A percentile compares a stretch with the other conserved stretches of the same genome.
phyloP scores from a whole-genome alignment of 73 alveolate species.

The Tetrahymena thermophila region DNA sequence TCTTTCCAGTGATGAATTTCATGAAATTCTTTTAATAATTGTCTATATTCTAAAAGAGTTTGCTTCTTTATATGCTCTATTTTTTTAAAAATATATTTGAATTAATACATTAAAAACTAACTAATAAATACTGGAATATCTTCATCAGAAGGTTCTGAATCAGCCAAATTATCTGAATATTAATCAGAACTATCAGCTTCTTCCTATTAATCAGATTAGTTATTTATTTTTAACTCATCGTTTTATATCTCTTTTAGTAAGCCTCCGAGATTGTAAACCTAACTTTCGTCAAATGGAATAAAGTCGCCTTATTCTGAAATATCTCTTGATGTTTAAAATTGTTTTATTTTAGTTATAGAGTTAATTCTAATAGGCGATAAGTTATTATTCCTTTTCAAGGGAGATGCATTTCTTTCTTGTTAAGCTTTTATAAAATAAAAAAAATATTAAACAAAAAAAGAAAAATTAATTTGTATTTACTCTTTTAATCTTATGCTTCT shows the following conservation, averaged over 20 bases:
- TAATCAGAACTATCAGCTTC: background rate
- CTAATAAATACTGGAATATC: background rate
- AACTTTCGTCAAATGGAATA: background rate
- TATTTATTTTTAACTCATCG: background rate
- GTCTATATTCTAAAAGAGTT: background rate
- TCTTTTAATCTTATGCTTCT: background rate
- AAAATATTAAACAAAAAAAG: background rate
- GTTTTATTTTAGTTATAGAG: background rate
- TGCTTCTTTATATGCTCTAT: background rate
- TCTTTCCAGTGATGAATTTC: background rate
- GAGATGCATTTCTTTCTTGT: background rate
- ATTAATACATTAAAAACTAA: background rate
- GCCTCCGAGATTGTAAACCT: background rate
- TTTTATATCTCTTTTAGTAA: background rate
- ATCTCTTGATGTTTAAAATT: background rate
- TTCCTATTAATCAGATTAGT: background rate
- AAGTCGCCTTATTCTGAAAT: background rate
- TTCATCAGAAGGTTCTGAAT: background rate
- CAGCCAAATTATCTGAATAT: background rate
- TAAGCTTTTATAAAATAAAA: background rate
- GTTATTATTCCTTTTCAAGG: background rate
- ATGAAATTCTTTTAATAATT: background rate
- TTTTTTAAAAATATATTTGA: too few relatives aligned
- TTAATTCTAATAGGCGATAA: background rate
- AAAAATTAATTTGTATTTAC: background rate